Evolutionary conservation across 495 filamentous ascomycete species (phyloP).

Genomic region (Penicillium malachiteum): DNA sequence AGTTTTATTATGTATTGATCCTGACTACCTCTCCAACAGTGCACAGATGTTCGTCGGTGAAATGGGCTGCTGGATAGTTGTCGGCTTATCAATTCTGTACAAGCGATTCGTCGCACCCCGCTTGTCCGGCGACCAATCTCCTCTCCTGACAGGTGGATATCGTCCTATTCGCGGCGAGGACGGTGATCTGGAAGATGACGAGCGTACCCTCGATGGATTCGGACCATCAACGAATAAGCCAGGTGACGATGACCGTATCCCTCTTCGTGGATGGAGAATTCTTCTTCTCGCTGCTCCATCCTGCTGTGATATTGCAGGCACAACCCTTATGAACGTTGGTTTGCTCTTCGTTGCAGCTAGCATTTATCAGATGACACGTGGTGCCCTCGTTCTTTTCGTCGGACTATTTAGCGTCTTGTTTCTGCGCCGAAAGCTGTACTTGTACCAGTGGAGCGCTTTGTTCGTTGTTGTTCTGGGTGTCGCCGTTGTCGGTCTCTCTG

Average conservation of each 20-base stretch:
- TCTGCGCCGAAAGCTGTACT: constrained; percentile 68
- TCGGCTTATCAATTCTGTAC: constrained; percentile 65
- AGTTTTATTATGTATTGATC: too few species aligned
- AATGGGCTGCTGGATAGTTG: constrained; percentile 87
- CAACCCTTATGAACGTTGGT: constrained; percentile 95
- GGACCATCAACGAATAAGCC: constrained; percentile 24
- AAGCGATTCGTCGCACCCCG: constrained; percentile 50
- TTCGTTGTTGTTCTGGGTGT: constrained; percentile 86
- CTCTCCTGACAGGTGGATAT: constrained; percentile 61
- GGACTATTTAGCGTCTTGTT: constrained; percentile 94
- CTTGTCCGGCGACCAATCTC: constrained; percentile 33
- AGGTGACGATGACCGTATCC: constrained; percentile 45
- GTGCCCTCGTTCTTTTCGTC: constrained; percentile 91
- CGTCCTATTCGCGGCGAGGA: constrained; percentile 53
- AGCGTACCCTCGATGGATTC: constrained; percentile 28
- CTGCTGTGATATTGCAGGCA: constrained; percentile 90
- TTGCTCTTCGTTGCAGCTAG: constrained; percentile 89
- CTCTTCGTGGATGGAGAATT: constrained; percentile 71
- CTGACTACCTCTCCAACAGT: constrained; percentile 22
- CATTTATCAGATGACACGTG: constrained; percentile 98
- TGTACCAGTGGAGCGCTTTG: constrained; percentile 88
- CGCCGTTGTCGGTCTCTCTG: constrained; percentile 84
- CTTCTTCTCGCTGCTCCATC: constrained; percentile 80
- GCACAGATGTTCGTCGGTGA: constrained; percentile 94
- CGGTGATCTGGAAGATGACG: constrained; percentile 48